Percentiles rank a stretch among this genome's conserved stretches.
phyloP scores from a whole-genome alignment of 352 stramenopile genomes.

The Globisporangium polare region DNA sequence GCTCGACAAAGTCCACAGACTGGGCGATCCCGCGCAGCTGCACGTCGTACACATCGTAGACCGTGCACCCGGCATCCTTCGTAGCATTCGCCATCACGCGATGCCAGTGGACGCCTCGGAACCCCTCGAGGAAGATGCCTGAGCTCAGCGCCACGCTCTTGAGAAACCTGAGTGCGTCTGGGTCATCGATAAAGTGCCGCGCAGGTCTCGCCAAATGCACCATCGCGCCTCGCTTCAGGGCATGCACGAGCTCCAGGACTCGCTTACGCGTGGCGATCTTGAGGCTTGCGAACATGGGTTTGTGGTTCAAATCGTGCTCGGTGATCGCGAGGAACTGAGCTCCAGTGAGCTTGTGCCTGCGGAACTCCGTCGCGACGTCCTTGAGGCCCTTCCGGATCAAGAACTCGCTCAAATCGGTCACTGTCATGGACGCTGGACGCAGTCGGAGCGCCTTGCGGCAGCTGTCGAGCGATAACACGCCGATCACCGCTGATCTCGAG shows the following conservation, averaged over 20 bases:
- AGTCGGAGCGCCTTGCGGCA: constrained; percentile 45
- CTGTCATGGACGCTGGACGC: constrained; percentile 59
- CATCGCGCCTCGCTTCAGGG: constrained; percentile 32
- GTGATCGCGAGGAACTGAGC: constrained; percentile 40
- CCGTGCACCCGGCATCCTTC: constrained; percentile 25
- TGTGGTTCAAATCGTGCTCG: constrained; percentile 49
- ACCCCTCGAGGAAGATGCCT: constrained; percentile 42
- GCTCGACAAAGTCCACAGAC: constrained; percentile 37
- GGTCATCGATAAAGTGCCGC: constrained; percentile 45
- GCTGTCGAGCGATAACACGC: constrained; percentile 53
- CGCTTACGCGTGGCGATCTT: constrained; percentile 54
- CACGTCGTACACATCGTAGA: constrained; percentile 53
- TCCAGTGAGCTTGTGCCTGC: constrained; percentile 36
- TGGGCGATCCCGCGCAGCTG: constrained; percentile 40
- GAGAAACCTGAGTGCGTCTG: constrained; percentile 51
- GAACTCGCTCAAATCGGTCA: constrained; percentile 39
- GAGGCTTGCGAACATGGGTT: constrained; percentile 39
- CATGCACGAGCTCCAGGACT: constrained; percentile 47
- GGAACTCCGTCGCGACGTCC: constrained; percentile 45
- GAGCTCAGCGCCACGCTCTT: constrained; percentile 30
- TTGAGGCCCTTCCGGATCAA: constrained; percentile 45
- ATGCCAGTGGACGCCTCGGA: constrained; percentile 52
- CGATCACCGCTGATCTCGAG: constrained; percentile 21
- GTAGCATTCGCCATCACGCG: constrained; percentile 42
- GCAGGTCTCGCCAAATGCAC: constrained; percentile 35